Percentiles rank a stretch among this genome's conserved stretches.
phyloP scores from a whole-genome alignment of 2,329 filamentous ascomycete species.

The Pseudogymnoascus sp. region DNA sequence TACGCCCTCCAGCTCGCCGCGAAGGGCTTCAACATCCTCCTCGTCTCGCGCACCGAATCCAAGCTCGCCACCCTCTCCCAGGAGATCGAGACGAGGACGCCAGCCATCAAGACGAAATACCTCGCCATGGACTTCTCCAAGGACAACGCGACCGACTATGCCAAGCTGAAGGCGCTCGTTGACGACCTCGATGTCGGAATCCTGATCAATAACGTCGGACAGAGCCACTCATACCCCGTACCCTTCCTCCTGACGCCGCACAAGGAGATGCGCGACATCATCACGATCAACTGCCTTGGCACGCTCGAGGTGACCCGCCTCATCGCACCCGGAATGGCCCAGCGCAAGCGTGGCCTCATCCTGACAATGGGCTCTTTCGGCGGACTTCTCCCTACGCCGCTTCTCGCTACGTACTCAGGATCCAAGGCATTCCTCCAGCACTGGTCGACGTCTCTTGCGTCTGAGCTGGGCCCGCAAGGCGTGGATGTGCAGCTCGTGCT shows the following conservation, averaged over 20 bases:
- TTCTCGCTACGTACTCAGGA: conserved; percentile 91
- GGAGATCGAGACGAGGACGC: conserved; percentile 61
- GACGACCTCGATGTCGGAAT: conserved; percentile 72
- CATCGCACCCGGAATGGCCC: conserved; percentile 73
- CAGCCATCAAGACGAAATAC: conserved; percentile 60
- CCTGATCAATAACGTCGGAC: conserved; percentile 93
- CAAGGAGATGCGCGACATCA: conserved; percentile 78
- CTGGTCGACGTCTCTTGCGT: conserved; percentile 80
- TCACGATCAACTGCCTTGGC: conserved; percentile 89
- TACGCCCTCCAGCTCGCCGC: conserved; percentile 82
- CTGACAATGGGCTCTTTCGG: conserved; percentile 97
- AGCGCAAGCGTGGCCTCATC: conserved; percentile 78
- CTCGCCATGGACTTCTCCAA: conserved; percentile 86
- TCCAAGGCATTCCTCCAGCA: conserved; percentile 97
- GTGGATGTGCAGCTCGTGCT: conserved; percentile 88
- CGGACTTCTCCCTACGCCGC: conserved; percentile 82
- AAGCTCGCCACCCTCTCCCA: conserved; percentile 73
- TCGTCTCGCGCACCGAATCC: conserved; percentile 89
- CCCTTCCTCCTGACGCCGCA: conserved; percentile 72
- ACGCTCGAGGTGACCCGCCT: conserved; percentile 83
- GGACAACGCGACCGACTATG: conserved; percentile 73
- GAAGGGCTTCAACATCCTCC: conserved; percentile 89
- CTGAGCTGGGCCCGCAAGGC: conserved; percentile 71
- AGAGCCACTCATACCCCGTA: conserved; percentile 87
- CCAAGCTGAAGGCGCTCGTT: conserved; percentile 58